Base-by-base conservation (phyloP, 176 grass and related monocot genomes). In the Eremochloa ophiuroides region DNA sequence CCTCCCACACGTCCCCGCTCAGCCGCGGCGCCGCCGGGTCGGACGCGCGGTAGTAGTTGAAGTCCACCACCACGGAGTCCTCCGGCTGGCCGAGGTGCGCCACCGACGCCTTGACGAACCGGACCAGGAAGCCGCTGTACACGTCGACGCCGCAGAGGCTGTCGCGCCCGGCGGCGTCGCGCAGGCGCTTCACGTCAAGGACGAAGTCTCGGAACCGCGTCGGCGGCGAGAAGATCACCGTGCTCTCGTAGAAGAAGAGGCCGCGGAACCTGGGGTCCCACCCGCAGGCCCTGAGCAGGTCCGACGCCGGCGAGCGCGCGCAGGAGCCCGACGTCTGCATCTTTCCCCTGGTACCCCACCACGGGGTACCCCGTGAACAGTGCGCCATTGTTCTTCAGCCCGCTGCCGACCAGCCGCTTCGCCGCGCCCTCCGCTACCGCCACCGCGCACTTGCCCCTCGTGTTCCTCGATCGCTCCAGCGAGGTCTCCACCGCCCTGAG, bases 251-350 rank as follows among this genome's bases (percentile, higher is more conserved):
- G 88, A 98, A 98, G 78, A 87, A 94, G 43, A 98, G 86, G 3
- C 88, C 95, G 38, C 39, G 92, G 72, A 86, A 89, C 74, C 95
- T 83, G 3, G 95, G 95, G 71, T 98, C 95, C 95, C 92, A 98
- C 10, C 79, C 10, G 77, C 95, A 98, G 38, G 69, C 75, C 20
- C 44, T 82, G 14, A 89, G 48, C 6, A 26, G 20, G 78, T 91
- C 62, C 1, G 41, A 25, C 22, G 35, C 0, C 2, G 87, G 17
- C 18, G 90, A 92, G 44, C 61, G 81, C 33, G 84, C 74, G 83
- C 92, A 97, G 23, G 94, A 91, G 16, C 95, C 92, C 1, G 92
- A 94, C 40, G 95, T 87, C 84, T 98, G 88, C 87, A 98, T 94
- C 83, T 35, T n/a, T 74, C 20, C 92, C 92, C 60, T 94, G 92